phyloP scores from a whole-genome alignment of 768 basidiomycete species.

The Phaeotremella skinneri region DNA sequence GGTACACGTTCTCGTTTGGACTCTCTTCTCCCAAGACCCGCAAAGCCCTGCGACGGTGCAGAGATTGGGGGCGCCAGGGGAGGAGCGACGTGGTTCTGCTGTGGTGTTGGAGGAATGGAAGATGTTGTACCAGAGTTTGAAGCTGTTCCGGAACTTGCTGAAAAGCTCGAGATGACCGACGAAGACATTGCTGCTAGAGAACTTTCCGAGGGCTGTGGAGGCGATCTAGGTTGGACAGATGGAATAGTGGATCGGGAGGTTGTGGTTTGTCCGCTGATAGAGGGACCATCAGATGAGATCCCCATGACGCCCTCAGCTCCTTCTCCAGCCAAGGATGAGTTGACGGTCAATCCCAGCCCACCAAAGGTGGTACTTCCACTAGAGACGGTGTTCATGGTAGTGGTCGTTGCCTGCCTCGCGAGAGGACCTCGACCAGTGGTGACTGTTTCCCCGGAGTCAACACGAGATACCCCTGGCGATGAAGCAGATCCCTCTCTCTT shows the following conservation, averaged over 20 bases:
- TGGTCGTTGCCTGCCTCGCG: background rate
- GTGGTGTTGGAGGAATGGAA: slow-evolving; percentile 1
- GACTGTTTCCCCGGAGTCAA: background rate
- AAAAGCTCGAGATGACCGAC: slow-evolving; percentile 25
- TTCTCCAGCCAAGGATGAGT: slow-evolving; percentile 10
- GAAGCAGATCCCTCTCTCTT: slow-evolving; percentile 7
- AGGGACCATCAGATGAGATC: slow-evolving; percentile 5
- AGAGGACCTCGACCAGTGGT: background rate
- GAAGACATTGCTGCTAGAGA: slow-evolving; percentile 24
- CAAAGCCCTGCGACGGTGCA: background rate
- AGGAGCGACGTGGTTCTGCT: slow-evolving; percentile 3
- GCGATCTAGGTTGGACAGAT: background rate
- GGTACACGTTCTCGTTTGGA: slow-evolving; percentile 2
- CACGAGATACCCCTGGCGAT: background rate
- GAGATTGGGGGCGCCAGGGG: background rate
- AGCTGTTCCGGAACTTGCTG: slow-evolving; percentile 13
- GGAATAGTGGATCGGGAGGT: background rate
- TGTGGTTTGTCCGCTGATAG: background rate
- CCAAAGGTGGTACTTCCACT: slow-evolving; percentile 22
- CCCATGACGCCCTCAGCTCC: slow-evolving; percentile 21
- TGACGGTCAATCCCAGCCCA: slow-evolving; percentile 24
- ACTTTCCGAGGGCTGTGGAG: background rate
- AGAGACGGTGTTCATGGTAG: slow-evolving; percentile 5
- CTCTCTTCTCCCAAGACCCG: background rate
- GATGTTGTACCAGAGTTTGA: slow-evolving; percentile 7